Base-by-base conservation (phyloP, 2,329 filamentous ascomycete genomes). In the Kalmusia sp. region DNA sequence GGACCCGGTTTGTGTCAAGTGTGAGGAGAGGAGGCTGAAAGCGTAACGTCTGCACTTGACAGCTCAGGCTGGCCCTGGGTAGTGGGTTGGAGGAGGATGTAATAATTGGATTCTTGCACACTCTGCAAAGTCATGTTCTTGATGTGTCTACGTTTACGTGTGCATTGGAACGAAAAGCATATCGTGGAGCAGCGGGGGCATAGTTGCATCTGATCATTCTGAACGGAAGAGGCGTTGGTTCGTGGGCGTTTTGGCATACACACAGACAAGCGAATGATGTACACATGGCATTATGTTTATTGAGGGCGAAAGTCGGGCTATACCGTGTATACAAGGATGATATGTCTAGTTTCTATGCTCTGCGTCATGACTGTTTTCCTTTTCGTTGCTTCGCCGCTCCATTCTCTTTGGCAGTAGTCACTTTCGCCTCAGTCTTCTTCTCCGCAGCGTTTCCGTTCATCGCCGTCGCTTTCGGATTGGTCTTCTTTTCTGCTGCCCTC, bases 11-110 rank as follows among this genome's bases (percentile, higher is more conserved):
- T 88, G 86, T 71, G 83, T 87, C 41, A 73, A 69, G 56, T 88
- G 86, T 63, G 86, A 88, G 68, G 84, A 85, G 69, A 79, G 80
- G 59, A 79, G 86, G 60, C 68, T 88, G 59, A 88, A 88, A 69
- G 83, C 84, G 37, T 86, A 52, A 17, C 27, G n/a, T 15, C 17
- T 15, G 9, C 7, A 2, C 17, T 27, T 25, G 30, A 21, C 24
- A 22, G 38, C 4, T 41, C 43, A 44, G 52, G 52, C 52, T 34
- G 52, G 52, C 44, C 52, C 48, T 55, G 35, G 9, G 24, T 15
- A 9, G n/a, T 8, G 33, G 12, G 40, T 4, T 41, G 43, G 34
- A 28, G 48, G 31, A 25, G 47, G 28, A 33, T 55, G 33, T 41
- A 37, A 25, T 51, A 55, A 46, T 55, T 19, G 34, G 15, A 22